A percentile compares a stretch with the other conserved stretches of the same genome.
Conservation (phyloP, 768 basidiomycete species). For the Tulasnella sp. region DNA sequence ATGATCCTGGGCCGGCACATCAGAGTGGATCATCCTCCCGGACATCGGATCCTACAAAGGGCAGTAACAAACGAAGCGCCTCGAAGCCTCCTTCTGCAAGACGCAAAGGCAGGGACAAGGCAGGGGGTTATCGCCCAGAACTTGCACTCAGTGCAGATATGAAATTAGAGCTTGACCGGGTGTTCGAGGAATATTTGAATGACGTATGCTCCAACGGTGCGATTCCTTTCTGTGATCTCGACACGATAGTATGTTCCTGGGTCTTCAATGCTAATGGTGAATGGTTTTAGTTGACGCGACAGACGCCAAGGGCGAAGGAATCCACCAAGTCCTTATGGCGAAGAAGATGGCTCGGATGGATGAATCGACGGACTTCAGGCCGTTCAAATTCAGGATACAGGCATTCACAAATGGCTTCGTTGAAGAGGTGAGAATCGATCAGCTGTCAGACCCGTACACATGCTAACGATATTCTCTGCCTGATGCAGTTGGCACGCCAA, state of each 20-base stretch:
- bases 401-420: conserved; percentile 94
- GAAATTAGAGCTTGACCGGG: conserved; percentile 68
- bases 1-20: background rate
- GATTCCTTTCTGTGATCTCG: conserved; percentile 28
- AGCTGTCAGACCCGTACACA: background rate
- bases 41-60: background rate
- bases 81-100: background rate
- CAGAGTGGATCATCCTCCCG: background rate
- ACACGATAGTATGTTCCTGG: background rate
- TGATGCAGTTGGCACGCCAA: conserved; percentile 56
- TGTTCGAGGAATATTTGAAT: conserved; percentile 85
- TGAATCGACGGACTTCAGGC: conserved; percentile 91
- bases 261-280: background rate
- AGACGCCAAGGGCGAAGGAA: conserved; percentile 90
- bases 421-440: conserved; percentile 54
- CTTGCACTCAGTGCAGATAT: conserved; percentile 45
- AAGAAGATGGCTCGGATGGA: conserved; percentile 84
- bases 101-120: background rate
- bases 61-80: background rate
- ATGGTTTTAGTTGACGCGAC: conserved; percentile 66
- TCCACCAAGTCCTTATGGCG: conserved; percentile 97
- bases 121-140: background rate
- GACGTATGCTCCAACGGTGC: conserved; percentile 84
- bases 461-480: background rate
- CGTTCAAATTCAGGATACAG: conserved; percentile 98